phyloP scores from a whole-genome alignment of 176 grass and related monocot species.

The Olyra latifolia region DNA sequence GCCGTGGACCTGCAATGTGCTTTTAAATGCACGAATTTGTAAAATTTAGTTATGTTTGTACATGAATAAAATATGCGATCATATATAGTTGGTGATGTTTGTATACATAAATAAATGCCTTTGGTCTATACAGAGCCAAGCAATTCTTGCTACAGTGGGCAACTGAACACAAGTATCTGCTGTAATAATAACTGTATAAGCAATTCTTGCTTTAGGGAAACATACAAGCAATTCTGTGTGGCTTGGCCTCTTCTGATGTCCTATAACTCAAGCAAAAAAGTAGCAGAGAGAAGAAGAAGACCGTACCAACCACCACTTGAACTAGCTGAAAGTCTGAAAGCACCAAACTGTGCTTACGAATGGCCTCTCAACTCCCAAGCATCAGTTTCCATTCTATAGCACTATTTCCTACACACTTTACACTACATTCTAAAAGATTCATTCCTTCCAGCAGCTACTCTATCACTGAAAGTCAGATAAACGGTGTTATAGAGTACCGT shows the following conservation, averaged over 20 bases:
- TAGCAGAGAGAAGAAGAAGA: too few relatives aligned
- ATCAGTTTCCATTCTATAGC: too few relatives aligned
- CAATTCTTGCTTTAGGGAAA: not conserved
- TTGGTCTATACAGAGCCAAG: not conserved
- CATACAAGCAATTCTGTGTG: not conserved
- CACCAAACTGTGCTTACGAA: not conserved
- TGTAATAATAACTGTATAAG: not conserved
- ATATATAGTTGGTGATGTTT: not conserved
- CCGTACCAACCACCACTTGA: not conserved
- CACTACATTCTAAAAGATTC: too few relatives aligned
- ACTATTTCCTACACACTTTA: too few relatives aligned
- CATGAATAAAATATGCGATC: not conserved
- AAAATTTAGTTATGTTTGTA: not conserved
- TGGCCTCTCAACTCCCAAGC: not conserved
- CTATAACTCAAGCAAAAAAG: too few relatives aligned
- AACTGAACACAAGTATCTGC: not conserved
- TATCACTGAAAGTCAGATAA: too few relatives aligned
- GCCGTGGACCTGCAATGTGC: not conserved
- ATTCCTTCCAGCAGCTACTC: too few relatives aligned
- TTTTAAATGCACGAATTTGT: not conserved
- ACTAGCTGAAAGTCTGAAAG: not conserved
- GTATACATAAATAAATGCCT: not conserved
- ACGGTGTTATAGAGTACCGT: too few relatives aligned
- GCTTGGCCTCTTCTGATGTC: not conserved
- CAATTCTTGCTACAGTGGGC: not conserved